Evolutionary conservation across 2,329 filamentous ascomycete genomes (phyloP).

Genomic region (Cryphonectria nitschkei): DNA sequence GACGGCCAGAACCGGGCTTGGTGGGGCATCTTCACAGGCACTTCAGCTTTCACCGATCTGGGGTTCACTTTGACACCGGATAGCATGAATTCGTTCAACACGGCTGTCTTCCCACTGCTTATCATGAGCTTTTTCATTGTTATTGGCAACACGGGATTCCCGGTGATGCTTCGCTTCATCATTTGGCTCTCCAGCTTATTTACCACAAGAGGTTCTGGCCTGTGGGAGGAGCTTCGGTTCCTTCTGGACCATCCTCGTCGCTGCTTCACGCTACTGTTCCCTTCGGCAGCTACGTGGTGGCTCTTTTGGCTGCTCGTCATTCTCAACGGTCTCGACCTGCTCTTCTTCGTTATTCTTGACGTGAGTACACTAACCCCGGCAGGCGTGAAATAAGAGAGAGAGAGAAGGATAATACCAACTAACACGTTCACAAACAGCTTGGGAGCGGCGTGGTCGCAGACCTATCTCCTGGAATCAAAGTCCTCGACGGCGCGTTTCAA

Average conservation of each 20-base stretch:
- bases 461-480: conserved; percentile 72
- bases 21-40: conserved; percentile 92
- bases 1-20: conserved; percentile 70
- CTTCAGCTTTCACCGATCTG: conserved; percentile 91
- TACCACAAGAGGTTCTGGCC: conserved; percentile 64
- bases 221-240: conserved; percentile 91
- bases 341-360: conserved; percentile 93
- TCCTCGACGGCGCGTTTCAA: conserved; percentile 89
- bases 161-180: conserved; percentile 88
- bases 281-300: conserved; percentile 91
- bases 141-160: conserved; percentile 94
- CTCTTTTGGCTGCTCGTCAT: conserved; percentile 82
- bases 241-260: conserved; percentile 91
- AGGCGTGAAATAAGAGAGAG: neutral
- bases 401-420: conserved; percentile 25
- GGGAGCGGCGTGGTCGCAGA: conserved; percentile 69
- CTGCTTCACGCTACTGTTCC: conserved; percentile 94
- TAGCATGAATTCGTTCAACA: conserved; percentile 89
- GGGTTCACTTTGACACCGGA: conserved; percentile 90
- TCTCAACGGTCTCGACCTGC: conserved; percentile 81
- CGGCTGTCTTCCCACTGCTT: conserved; percentile 74
- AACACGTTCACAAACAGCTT: conserved; percentile 53
- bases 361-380: conserved; percentile 51
- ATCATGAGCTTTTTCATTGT: conserved; percentile 85
- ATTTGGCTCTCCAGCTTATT: conserved; percentile 81